phyloP scores from a whole-genome alignment of 768 basidiomycete genomes.

The Calocybe indica region DNA sequence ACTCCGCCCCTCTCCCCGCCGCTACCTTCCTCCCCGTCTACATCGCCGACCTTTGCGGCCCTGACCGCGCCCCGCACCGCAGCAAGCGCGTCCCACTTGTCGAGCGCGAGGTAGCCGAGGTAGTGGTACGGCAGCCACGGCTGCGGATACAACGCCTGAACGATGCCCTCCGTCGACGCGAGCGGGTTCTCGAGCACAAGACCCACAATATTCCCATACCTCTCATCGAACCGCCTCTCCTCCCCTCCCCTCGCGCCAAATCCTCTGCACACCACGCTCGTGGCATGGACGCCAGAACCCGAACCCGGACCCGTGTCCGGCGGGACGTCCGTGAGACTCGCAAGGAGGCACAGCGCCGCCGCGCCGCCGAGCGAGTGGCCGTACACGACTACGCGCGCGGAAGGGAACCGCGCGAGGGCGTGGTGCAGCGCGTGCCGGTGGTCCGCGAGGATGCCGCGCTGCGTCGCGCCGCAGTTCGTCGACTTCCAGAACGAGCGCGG shows the following conservation, averaged over 20 bases:
- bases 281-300: no score
- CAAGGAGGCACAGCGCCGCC: conserved; percentile 32
- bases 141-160: conserved; percentile 39
- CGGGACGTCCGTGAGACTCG: conserved; percentile 7
- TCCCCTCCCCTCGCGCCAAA: no score
- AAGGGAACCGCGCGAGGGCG: conserved; percentile 24
- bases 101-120: conserved; percentile 35
- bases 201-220: conserved; percentile 19
- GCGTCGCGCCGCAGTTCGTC: conserved; percentile 27
- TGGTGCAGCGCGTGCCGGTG: conserved; percentile 28
- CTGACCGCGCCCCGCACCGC: conserved; percentile 12
- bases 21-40: no score
- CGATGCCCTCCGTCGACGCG: conserved; percentile 39
- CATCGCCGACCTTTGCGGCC: not conserved
- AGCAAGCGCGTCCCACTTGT: conserved; percentile 38
- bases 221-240: no score
- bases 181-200: conserved; percentile 47
- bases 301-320: not conserved
- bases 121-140: conserved; percentile 45
- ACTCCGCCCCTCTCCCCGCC: no score
- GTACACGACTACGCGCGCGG: conserved; percentile 28
- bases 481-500: conserved; percentile 50
- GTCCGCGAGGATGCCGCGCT: conserved; percentile 33
- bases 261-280: no score
- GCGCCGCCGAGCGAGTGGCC: conserved; percentile 47